Evolutionary conservation across 805 yeast genomes (phyloP).

Genomic region (Pichia gijzeniarum): DNA sequence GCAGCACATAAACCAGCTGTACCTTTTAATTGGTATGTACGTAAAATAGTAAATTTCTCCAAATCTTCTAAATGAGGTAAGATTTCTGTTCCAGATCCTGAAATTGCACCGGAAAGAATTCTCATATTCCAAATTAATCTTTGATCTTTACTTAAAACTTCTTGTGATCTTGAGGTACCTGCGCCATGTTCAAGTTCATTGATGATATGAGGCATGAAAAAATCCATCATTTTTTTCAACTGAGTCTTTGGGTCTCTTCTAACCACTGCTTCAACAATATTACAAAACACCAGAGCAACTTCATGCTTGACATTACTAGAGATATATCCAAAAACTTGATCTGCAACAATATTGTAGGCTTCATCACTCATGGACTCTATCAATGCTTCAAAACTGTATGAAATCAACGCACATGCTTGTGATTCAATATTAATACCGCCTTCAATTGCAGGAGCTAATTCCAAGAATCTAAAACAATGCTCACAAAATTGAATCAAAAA

Average conservation of each 20-base stretch:
- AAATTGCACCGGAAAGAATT: slow-evolving; percentile 61
- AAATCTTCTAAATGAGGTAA: slow-evolving; percentile 41
- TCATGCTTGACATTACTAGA: slow-evolving; percentile 52
- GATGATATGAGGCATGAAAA: slow-evolving; percentile 46
- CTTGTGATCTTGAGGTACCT: slow-evolving; percentile 61
- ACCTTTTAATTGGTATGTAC: slow-evolving; percentile 41
- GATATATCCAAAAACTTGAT: slow-evolving; percentile 49
- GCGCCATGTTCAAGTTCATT: slow-evolving; percentile 80
- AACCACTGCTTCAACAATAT: slow-evolving; percentile 65
- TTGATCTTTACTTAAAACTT: slow-evolving; percentile 71
- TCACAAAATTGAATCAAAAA: slow-evolving; percentile 51
- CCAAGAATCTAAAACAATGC: slow-evolving; percentile 57
- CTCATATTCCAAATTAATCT: slow-evolving; percentile 65
- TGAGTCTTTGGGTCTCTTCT: slow-evolving; percentile 51
- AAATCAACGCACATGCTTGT: slow-evolving; percentile 34
- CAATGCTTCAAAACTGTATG: slow-evolving; percentile 37
- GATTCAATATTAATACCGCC: slow-evolving; percentile 46
- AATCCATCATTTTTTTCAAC: slow-evolving; percentile 37
- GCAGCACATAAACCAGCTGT: slow-evolving; percentile 57
- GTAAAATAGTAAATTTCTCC: slow-evolving; percentile 39
- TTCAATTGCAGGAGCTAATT: slow-evolving; percentile 57
- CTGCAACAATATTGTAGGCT: slow-evolving; percentile 40
- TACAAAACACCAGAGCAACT: slow-evolving; percentile 61
- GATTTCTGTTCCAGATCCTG: slow-evolving; percentile 55
- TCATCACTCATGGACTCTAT: slow-evolving; percentile 58